Percentiles rank a stretch among this genome's conserved stretches.
phyloP scores from a whole-genome alignment of 83 land plant genomes.

The Larix sibirica region DNA sequence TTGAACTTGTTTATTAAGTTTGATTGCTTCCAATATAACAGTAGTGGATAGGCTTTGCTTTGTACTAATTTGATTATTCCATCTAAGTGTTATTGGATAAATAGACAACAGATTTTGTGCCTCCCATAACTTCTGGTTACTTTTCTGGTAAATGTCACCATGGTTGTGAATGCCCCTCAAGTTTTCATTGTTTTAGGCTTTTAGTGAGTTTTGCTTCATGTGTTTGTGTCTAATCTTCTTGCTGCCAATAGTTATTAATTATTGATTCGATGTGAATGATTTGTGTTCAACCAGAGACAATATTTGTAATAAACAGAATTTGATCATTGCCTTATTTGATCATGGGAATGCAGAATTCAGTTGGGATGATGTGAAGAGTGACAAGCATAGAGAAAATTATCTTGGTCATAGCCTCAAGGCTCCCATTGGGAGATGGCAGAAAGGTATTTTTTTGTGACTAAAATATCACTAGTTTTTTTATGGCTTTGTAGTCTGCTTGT shows the following conservation, averaged over 20 bases:
- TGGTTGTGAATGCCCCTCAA: not conserved
- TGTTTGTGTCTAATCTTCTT: no score
- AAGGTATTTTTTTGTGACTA: conserved; percentile 57
- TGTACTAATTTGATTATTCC: no score
- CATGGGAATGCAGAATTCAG: conserved; percentile 72
- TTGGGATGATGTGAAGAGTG: conserved; percentile 99
- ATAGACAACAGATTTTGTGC: no score
- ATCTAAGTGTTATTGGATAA: no score
- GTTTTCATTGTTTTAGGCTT: conserved; percentile 3
- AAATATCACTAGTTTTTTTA: not conserved
- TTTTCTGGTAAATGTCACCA: not conserved
- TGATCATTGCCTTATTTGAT: not conserved
- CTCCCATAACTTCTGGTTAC: not conserved
- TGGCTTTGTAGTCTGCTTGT: not conserved
- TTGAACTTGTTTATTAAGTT: no score
- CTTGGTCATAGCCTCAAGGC: conserved; percentile 97
- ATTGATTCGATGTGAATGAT: no score
- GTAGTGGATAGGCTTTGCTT: no score
- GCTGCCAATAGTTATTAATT: no score
- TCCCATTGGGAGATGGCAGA: conserved; percentile 99
- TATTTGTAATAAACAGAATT: not conserved
- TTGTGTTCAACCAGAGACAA: no score
- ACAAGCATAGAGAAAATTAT: conserved; percentile 97
- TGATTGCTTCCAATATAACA: no score
- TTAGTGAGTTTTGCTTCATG: no score